Base-by-base conservation (phyloP, 805 yeast species). In the Wickerhamomyces sydowiorum region DNA sequence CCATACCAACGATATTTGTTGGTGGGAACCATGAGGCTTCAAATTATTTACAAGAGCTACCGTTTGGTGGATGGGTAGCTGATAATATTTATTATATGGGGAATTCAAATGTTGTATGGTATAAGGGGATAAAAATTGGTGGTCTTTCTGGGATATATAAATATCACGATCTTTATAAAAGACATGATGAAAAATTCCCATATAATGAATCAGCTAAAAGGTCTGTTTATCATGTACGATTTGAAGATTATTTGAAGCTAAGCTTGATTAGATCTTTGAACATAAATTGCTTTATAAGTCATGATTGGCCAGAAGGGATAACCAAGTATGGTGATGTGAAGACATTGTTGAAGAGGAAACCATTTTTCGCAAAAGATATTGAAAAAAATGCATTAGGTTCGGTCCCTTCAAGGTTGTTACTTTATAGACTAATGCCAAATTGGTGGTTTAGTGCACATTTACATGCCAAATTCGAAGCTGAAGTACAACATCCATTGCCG, bases 11-110 rank as follows among this genome's bases (percentile, higher is more conserved):
- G 0, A 51, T 93, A 0, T 84, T 91, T 50, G 78, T 93, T 33
- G 98, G 99, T 3, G 99, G 99, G 0, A 93, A 93, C 62, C 99
- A 93, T 56, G 99, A 93, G 57, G 80, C 93, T 4, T 86, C 95
- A 44, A 78, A 81, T 45, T 86, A 85, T 57, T 57, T 93, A 47
- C 67, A 75, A 46, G 88, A 85, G 51, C 63, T 90, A 44, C 77
- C 76, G 45, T 75, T 72, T 58, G 99, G 99, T 12, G 99, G 99
- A 0, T 93, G 91, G 86, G 90, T 86, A 1, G 95, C 96, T 1
- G 86, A 88, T 1, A 81, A 83, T 48, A 86, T 93, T 13, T 93
- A 82, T 61, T 93, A 79, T 57, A 56, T 93, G 52, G 99, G 99
- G 0, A 76, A 78, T 34, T 75, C 82, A 17, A 87, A 89, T 14